Conservation (phyloP, 2,329 filamentous ascomycete genomes). For the Tympanopsis confertula region DNA sequence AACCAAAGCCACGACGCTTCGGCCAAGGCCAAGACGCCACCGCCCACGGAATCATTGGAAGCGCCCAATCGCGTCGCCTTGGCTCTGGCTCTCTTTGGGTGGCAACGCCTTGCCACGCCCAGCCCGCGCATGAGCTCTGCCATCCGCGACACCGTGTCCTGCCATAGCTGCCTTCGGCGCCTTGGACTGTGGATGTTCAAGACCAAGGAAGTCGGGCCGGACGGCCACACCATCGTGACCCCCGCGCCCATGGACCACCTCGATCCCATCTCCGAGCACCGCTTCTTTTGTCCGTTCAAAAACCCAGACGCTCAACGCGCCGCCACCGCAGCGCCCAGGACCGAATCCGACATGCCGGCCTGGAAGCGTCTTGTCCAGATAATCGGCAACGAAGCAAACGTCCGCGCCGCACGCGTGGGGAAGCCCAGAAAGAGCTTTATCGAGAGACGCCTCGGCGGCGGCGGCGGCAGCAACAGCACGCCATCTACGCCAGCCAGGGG, state of each 20-base stretch:
- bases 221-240: conserved; percentile 36
- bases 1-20: too few species aligned
- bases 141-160: conserved; percentile 65
- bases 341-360: background rate
- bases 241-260: conserved; percentile 54
- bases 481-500: background rate
- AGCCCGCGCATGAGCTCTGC: conserved; percentile 34
- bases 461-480: background rate
- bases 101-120: conserved; percentile 52
- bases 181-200: conserved; percentile 92
- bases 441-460: too few species aligned
- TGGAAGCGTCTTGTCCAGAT: background rate
- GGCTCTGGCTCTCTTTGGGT: conserved; percentile 60
- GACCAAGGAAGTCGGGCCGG: conserved; percentile 52
- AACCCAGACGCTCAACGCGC: conserved; percentile 51
- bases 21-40: conserved; percentile 13
- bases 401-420: background rate
- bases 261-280: conserved; percentile 61
- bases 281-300: conserved; percentile 76
- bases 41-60: conserved; percentile 10
- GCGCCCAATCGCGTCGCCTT: conserved; percentile 50
- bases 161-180: conserved; percentile 75
- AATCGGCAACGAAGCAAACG: background rate
- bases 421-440: background rate
- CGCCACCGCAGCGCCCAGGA: background rate